These are phyloP conservation scores for Rhododendron williamsianum DNA, from an alignment of 148 eudicot species.

Conservation along the genomic window DNA sequence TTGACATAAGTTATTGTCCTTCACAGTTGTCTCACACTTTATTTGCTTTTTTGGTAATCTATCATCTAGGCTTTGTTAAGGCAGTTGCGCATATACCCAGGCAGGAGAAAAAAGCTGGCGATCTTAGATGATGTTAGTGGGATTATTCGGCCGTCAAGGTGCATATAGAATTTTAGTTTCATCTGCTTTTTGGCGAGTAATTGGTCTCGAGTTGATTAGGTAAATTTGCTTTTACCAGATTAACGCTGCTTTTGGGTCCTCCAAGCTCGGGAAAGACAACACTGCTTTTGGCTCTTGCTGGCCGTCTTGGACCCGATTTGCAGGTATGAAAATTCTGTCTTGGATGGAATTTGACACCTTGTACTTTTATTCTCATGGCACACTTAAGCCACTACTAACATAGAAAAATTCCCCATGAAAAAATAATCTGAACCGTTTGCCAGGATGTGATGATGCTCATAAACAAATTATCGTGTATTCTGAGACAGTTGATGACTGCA, in stretches of 20 bases:
- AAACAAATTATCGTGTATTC: neutral
- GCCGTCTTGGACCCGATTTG: slow-evolving; percentile 73
- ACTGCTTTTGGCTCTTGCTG: slow-evolving; percentile 81
- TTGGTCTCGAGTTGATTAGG: slow-evolving; percentile 7
- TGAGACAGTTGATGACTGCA: neutral
- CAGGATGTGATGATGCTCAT: neutral
- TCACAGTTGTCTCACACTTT: neutral
- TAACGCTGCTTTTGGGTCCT: slow-evolving; percentile 93
- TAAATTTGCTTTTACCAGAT: slow-evolving; percentile 29
- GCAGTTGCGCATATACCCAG: slow-evolving; percentile 53
- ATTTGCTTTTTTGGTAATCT: slow-evolving; percentile 4
- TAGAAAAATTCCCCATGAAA: neutral
- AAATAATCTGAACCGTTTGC: neutral
- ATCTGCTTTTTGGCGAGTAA: neutral
- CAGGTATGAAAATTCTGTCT: slow-evolving; percentile 45
- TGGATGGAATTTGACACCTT: neutral
- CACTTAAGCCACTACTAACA: neutral
- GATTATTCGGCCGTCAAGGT: slow-evolving; percentile 91
- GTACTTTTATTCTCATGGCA: neutral
- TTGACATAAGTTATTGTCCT: neutral
- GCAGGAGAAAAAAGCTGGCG: slow-evolving; percentile 58
- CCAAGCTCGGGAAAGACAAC: slow-evolving; percentile 97
- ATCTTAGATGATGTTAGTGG: slow-evolving; percentile 86
- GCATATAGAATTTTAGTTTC: neutral
- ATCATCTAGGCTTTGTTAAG: slow-evolving; percentile 69